A percentile compares a stretch with the other conserved stretches of the same genome.
phyloP scores from a whole-genome alignment of 2,329 filamentous ascomycete genomes.

The Zopfia rhizophila region DNA sequence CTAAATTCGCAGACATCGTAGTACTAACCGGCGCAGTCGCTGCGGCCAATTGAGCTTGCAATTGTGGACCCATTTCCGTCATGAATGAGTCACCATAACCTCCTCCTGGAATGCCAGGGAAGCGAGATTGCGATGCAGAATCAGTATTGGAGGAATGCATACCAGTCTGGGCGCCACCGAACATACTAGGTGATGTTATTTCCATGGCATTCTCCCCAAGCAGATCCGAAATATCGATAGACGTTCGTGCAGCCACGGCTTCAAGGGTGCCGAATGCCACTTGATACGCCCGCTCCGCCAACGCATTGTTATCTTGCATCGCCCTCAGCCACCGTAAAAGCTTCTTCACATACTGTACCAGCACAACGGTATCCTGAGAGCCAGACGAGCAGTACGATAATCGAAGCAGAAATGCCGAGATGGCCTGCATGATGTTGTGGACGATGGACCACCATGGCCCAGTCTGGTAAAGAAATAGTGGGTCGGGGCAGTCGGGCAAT shows the following conservation, averaged over 20 bases:
- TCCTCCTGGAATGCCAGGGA: too few species aligned
- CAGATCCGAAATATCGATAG: conserved; percentile 23
- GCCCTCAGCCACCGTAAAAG: conserved; percentile 45
- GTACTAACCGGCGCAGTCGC: too few species aligned
- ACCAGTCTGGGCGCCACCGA: too few species aligned
- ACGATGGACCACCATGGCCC: conserved; percentile 55
- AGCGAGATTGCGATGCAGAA: too few species aligned
- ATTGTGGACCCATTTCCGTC: too few species aligned
- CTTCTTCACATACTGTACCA: conserved; percentile 40
- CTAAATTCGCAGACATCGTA: too few species aligned
- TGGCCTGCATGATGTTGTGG: conserved; percentile 49
- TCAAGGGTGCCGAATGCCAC: conserved; percentile 32
- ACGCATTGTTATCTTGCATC: conserved; percentile 41
- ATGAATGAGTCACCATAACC: too few species aligned
- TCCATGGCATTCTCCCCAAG: conserved; percentile 11
- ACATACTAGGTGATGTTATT: too few species aligned
- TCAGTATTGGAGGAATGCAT: too few species aligned
- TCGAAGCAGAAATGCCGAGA: conserved; percentile 50
- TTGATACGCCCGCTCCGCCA: conserved; percentile 35
- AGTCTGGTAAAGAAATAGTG: conserved; percentile 41
- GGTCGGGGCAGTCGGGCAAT: conserved; percentile 46
- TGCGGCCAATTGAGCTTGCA: too few species aligned
- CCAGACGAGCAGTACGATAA: conserved; percentile 39
- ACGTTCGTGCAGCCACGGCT: conserved; percentile 29
- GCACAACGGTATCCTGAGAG: conserved; percentile 29